These are phyloP conservation scores for Asclepias syriaca DNA, from an alignment of 257 asterid genomes.

Conservation along the genomic window DNA sequence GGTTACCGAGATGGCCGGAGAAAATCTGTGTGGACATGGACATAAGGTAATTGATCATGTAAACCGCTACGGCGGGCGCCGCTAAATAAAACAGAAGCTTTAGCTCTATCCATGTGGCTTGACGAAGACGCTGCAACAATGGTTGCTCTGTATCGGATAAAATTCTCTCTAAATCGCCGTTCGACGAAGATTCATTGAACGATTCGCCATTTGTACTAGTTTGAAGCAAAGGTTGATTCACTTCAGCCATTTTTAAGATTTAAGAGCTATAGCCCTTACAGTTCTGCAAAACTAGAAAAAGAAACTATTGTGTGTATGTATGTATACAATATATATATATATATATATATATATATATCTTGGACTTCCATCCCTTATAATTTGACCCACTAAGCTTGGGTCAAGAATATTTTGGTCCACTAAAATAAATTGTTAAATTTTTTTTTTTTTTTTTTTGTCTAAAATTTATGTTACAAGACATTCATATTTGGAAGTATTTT, in stretches of 20 bases:
- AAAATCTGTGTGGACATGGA: slow-evolving; percentile 23
- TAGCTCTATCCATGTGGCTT: slow-evolving; percentile 18
- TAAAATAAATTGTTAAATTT: too few species aligned
- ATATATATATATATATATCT: too few species aligned
- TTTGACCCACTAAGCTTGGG: too few species aligned
- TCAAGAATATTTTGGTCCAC: too few species aligned
- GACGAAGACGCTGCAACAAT: neutral
- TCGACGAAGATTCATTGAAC: neutral
- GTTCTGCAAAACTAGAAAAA: too few species aligned
- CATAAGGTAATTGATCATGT: slow-evolving; percentile 21
- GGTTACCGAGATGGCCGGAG: slow-evolving; percentile 25
- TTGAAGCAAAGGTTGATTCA: neutral
- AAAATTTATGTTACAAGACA: too few species aligned
- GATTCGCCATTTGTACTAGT: neutral
- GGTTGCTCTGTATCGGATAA: slow-evolving; percentile 7
- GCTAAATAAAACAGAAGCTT: slow-evolving; percentile 17
- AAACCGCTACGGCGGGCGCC: slow-evolving; percentile 21
- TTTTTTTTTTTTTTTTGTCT: too few species aligned
- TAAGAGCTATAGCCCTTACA: too few species aligned
- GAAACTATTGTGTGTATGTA: too few species aligned
- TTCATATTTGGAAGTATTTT: too few species aligned
- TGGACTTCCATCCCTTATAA: too few species aligned
- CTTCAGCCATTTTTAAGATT: neutral
- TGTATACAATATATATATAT: too few species aligned
- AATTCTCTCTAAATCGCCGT: slow-evolving; percentile 11